These are phyloP conservation scores for Backusella psychrophila DNA, from an alignment of 192 early-diverging fungal species.

Conservation along the genomic window DNA sequence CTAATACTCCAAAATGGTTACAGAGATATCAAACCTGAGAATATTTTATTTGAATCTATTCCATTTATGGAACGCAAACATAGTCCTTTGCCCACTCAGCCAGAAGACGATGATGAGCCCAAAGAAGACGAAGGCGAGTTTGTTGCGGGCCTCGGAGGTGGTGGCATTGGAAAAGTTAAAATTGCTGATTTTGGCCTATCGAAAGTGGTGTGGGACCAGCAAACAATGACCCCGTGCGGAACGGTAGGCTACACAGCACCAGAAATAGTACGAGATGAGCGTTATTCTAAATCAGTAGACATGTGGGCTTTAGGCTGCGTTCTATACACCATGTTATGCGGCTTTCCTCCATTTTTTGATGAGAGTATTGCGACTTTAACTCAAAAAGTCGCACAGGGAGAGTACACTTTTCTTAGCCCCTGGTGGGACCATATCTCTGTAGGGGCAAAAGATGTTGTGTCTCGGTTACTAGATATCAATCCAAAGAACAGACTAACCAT, in stretches of 20 bases:
- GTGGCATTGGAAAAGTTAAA: constrained; percentile 82
- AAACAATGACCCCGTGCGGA: constrained; percentile 88
- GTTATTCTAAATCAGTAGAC: constrained; percentile 80
- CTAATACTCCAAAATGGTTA: constrained; percentile 21
- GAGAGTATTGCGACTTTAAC: constrained; percentile 75
- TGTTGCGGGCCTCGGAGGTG: constrained; percentile 71
- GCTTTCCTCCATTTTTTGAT: constrained; percentile 83
- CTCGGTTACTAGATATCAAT: constrained; percentile 64
- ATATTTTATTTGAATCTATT: constrained; percentile 77
- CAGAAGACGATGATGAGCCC: constrained; percentile 59
- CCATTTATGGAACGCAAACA: constrained; percentile 47
- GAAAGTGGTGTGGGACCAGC: constrained; percentile 81
- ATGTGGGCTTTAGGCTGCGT: constrained; percentile 88
- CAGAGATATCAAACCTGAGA: constrained; percentile 94
- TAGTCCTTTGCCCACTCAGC: constrained; percentile 33
- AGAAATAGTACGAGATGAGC: constrained; percentile 82
- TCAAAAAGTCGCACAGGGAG: constrained; percentile 82
- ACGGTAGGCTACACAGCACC: constrained; percentile 93
- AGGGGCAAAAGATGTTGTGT: constrained; percentile 71
- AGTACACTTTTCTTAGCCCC: constrained; percentile 81
- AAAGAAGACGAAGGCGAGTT: constrained; percentile 78
- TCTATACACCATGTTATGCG: constrained; percentile 76
- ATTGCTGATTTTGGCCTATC: constrained; percentile 91
- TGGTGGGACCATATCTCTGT: constrained; percentile 90
- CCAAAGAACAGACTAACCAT: constrained; percentile 74